A percentile compares a stretch with the other conserved stretches of the same genome.
These are phyloP conservation scores for Pichia sp. DNA, from an alignment of 1,139 yeast species.

Conservation along the genomic window DNA sequence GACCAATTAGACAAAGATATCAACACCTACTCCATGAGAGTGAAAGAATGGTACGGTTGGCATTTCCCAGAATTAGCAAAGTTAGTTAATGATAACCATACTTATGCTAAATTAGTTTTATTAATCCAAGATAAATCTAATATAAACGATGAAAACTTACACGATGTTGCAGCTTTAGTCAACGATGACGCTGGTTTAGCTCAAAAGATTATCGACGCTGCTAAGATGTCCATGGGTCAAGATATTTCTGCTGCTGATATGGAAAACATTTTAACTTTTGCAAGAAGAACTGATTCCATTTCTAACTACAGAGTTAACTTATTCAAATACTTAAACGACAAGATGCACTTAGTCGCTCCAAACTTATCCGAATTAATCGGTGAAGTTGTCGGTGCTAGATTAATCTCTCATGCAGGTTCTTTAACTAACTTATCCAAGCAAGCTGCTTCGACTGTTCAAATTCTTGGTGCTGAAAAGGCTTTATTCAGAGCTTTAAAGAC, in stretches of 20 bases:
- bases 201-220: conserved; percentile 85
- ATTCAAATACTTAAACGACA: conserved; percentile 84
- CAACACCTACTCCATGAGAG: conserved; percentile 98
- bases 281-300: conserved; percentile 90
- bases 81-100: conserved; percentile 89
- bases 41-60: conserved; percentile 99
- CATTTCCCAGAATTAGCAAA: conserved; percentile 99
- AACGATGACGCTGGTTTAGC: conserved; percentile 95
- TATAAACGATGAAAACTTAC: conserved; percentile 79
- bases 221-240: conserved; percentile 98
- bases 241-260: conserved; percentile 94
- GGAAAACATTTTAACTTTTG: conserved; percentile 86
- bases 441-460: conserved; percentile 98
- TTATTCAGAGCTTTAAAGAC: conserved; percentile 98
- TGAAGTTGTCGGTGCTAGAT: conserved; percentile 97
- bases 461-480: conserved; percentile 99
- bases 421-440: conserved; percentile 94
- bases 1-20: conserved; percentile 97
- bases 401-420: conserved; percentile 98
- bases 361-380: conserved; percentile 95
- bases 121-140: conserved; percentile 86
- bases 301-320: conserved; percentile 90
- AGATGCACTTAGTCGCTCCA: conserved; percentile 99
- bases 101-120: conserved; percentile 80
- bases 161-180: conserved; percentile 84